phyloP scores from a whole-genome alignment of 2,329 filamentous ascomycete species.

The Fusarium nurragi region DNA sequence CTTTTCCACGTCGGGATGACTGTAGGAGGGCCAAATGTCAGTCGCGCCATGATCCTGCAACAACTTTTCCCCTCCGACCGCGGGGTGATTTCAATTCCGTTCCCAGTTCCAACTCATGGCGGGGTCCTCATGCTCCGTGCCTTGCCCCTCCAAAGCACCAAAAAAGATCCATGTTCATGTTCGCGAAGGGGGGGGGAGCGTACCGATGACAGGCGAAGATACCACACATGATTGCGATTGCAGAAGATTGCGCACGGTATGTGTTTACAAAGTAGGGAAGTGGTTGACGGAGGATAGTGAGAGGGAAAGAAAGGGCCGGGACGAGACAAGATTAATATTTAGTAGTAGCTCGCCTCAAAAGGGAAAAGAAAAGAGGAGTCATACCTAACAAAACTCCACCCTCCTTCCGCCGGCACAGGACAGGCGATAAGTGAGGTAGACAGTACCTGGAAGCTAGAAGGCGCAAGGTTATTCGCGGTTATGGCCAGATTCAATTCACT shows the following conservation, averaged over 20 bases:
- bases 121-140: constrained; percentile 41
- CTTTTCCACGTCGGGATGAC: constrained; percentile 92
- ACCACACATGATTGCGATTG: constrained; percentile 81
- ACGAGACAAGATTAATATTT: constrained; percentile 37
- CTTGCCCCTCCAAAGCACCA: constrained; percentile 39
- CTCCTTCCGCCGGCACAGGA: constrained; percentile 34
- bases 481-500: constrained; percentile 14
- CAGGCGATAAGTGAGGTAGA: constrained; percentile 25
- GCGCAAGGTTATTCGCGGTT: constrained; percentile 37
- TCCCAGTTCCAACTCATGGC: constrained; percentile 27
- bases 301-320: constrained; percentile 21
- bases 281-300: constrained; percentile 19
- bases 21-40: constrained; percentile 47
- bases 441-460: constrained; percentile 13
- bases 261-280: constrained; percentile 11
- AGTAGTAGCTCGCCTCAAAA: constrained; percentile 17
- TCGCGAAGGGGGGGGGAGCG: constrained; percentile 23
- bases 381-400: constrained; percentile 35
- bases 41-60: constrained; percentile 35
- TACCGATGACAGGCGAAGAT: constrained; percentile 96
- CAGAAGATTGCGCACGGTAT: constrained; percentile 14
- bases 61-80: constrained; percentile 37
- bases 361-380: constrained; percentile 36
- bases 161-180: constrained; percentile 40
- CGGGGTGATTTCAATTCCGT: constrained; percentile 42